phyloP scores from a whole-genome alignment of 2,329 filamentous ascomycete species.

The Macrophomina tecta region DNA sequence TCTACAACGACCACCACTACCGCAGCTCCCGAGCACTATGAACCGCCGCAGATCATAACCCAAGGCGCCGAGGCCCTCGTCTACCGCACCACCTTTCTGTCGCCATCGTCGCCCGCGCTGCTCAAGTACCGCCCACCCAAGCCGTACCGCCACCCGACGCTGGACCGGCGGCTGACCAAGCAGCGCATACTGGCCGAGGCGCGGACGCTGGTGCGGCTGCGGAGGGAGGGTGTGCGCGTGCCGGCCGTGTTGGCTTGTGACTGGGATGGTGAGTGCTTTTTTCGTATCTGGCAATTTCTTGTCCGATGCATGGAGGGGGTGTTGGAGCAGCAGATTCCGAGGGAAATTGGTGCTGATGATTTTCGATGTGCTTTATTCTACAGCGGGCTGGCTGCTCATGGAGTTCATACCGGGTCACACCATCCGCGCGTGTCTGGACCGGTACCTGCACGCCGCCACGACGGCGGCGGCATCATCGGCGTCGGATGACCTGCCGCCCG shows the following conservation, averaged over 20 bases:
- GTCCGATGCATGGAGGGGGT: no score
- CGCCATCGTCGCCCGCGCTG: slow-evolving; percentile 70
- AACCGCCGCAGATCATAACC: slow-evolving; percentile 65
- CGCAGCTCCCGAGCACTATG: background rate
- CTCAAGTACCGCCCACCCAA: slow-evolving; percentile 93
- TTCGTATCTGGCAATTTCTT: slow-evolving; percentile 30
- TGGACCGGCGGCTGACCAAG: slow-evolving; percentile 85
- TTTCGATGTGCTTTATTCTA: no score
- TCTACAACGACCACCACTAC: slow-evolving; percentile 10
- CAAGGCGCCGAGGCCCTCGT: slow-evolving; percentile 96
- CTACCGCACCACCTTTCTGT: slow-evolving; percentile 83
- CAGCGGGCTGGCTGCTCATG: slow-evolving; percentile 29
- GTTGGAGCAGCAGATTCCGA: slow-evolving; percentile 63
- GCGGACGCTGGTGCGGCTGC: slow-evolving; percentile 79
- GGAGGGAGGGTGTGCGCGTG: slow-evolving; percentile 78
- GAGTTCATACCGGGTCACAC: slow-evolving; percentile 27
- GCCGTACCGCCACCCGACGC: slow-evolving; percentile 86
- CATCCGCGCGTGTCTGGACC: slow-evolving; percentile 27
- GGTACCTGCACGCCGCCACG: slow-evolving; percentile 21
- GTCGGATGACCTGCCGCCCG: background rate
- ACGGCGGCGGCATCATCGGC: background rate
- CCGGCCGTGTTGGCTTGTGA: slow-evolving; percentile 78
- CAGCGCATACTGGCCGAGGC: slow-evolving; percentile 90
- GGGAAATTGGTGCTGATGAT: slow-evolving; percentile 37
- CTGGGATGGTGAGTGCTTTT: slow-evolving; percentile 59